Evolutionary conservation across 2,329 filamentous ascomycete genomes (phyloP), one percentile per base, ranked within the genome.

Genomic region (Cercospora janseana): DNA sequence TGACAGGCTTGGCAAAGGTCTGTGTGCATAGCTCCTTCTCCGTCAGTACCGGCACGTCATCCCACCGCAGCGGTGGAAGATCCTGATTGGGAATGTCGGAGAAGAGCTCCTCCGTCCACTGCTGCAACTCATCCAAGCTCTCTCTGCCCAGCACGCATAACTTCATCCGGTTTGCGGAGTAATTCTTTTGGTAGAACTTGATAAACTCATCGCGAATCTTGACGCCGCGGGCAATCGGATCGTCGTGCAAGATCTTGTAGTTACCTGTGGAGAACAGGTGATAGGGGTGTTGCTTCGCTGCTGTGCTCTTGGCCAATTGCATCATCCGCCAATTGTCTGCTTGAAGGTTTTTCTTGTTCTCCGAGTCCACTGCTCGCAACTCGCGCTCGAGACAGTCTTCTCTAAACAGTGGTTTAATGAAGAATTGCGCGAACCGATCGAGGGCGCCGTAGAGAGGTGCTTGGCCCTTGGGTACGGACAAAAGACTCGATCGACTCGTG

Each of bases 271-370:
- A 91, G 67, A 96, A 96, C 64, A 95, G 87, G 67, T 88, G 88
- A 67, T 87, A 95, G 0, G 91, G 91, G 63, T 96, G 91, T 10
- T 85, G 82, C 3, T 87, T 85, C 68, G 92, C 95, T 2, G 89
- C 88, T n/a, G 93, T 73, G 3, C 86, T 86, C 72, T 95, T 95
- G 66, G 88, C 87, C 18, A 96, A 77, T 70, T 96, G 91, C 63
- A 92, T 83, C 56, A 95, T 72, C 12, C 91, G 82, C 89, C 91
- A 95, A 49, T 81, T 80, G 64, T 96, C 91, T 66, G 82, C 92
- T 71, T 96, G 91, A 41, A 96, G 74, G 61, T 96, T 96, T 79
- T 96, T 96, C 79, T 95, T 95, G 73, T 96, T 95, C 70, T 96
- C 91, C 4, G 90, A 95, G 65, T 96, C 90, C 15, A 96, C 91